Base-by-base conservation (phyloP, 2,329 filamentous ascomycete species). In the Pestalotiopsis fici region DNA sequence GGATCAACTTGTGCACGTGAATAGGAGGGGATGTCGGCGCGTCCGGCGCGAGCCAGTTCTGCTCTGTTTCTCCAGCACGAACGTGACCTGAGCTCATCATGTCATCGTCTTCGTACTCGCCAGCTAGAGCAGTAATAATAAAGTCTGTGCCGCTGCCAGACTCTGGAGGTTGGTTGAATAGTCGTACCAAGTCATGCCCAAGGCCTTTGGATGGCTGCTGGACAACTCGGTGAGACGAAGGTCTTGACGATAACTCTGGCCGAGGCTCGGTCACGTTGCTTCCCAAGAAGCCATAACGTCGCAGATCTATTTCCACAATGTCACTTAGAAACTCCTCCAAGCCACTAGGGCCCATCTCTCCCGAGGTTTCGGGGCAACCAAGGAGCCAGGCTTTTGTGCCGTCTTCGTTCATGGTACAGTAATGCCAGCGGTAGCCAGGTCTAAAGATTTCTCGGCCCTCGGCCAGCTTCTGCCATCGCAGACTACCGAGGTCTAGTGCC, bases 301-400 rank as follows among this genome's bases (percentile, higher is more conserved):
- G 91, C 66, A 99, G 86, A 78, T 99, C 96, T 71, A 99, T 93
- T 72, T 95, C 93, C 79, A 99, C 91, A 25, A 99, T 93, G 77
- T 98, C 95, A 73, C 94, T 97, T 60, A 99, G 86, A 76, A 97
- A 97, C 77, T 98, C 95, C 76, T 97, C 95, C 67, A 94, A 91
- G 3, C 89, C 89, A 67, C 90, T 91, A 15, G 88, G 86, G 1
- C 88, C 91, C 18, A 91, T 83, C 50, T 91, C 91, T 60, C 90
- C 89, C 6, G 87, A 84, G 54, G 86, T 82, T 70, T 97, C 94
- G 3, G 93, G 93, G 74, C 94, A 98, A 9, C 96, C 96, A n/a
- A 99, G 86, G 27, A 99, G 85, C 95, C 96, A 99, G 7, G 94
- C 96, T 77, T 97, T 97, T 6, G 96, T 98, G 5, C 95, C 95